These are phyloP conservation scores for Annulohypoxylon moriforme DNA, from an alignment of 495 filamentous ascomycete species.

Conservation along the genomic window DNA sequence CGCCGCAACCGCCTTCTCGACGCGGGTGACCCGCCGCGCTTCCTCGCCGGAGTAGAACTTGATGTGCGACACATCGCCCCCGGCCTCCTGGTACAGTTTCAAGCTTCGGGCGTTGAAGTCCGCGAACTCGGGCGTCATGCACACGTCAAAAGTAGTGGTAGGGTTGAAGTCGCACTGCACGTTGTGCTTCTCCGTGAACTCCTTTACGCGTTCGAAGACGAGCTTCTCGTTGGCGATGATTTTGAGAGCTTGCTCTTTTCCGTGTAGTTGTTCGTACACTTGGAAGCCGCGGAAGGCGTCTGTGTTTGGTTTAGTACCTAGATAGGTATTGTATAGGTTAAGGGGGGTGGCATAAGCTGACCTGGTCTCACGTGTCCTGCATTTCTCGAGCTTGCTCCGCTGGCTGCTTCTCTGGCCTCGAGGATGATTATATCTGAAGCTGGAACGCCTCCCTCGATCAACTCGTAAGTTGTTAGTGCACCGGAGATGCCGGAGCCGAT, in stretches of 20 bases:
- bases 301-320: background rate
- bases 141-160: slow-evolving; percentile 48
- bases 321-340: too few relatives aligned
- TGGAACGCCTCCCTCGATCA: slow-evolving; percentile 44
- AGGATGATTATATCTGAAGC: slow-evolving; percentile 44
- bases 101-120: slow-evolving; percentile 46
- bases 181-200: slow-evolving; percentile 42
- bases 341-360: slow-evolving; percentile 15
- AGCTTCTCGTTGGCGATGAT: slow-evolving; percentile 48
- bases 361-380: slow-evolving; percentile 49
- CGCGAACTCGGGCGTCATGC: slow-evolving; percentile 48
- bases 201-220: slow-evolving; percentile 40
- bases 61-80: slow-evolving; percentile 48
- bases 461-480: slow-evolving; percentile 44
- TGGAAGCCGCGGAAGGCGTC: slow-evolving; percentile 50
- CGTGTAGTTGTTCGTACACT: slow-evolving; percentile 42
- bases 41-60: slow-evolving; percentile 46
- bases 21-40: slow-evolving; percentile 37
- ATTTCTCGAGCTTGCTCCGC: slow-evolving; percentile 48
- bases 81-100: slow-evolving; percentile 39
- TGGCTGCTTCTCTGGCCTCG: slow-evolving; percentile 48
- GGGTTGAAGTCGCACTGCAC: slow-evolving; percentile 48
- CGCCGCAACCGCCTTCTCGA: slow-evolving; percentile 38
- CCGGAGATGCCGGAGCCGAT: slow-evolving; percentile 50
- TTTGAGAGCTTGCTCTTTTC: slow-evolving; percentile 45